Evolutionary conservation across 257 asterid genomes (phyloP), one percentile per base, ranked within the genome.

Genomic region (Anisodus acutangulus): DNA sequence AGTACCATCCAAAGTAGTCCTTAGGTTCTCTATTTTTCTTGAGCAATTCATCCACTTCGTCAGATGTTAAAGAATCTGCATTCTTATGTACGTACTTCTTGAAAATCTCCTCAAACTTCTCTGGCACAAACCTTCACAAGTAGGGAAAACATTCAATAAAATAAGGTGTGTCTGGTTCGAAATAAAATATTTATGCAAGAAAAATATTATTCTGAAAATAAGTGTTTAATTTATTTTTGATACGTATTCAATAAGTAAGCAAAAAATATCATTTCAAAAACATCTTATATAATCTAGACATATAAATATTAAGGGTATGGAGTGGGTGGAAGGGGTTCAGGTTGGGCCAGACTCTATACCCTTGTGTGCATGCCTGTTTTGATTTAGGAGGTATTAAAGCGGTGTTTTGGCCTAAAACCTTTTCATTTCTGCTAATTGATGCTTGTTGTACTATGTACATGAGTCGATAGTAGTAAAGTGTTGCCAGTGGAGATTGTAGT

Each of bases 41-140:
- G 70, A 80, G 83, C 54, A 80, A 37, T 80, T 80, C 83, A 19
- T 59, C 8, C 72, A 80, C 70, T 80, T 80, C 72, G 1, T 60
- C 72, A 59, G 54, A 59, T 37, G 83, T 80, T 39, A 80, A 80
- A 0, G 35, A 16, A 3, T 80, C 49, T 4, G 83, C 11, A 59
- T 80, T 39, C 1, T n/a, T n/a, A 17, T 57, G 69, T 80, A 72
- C 83, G 39, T 80, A 63, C 26, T 80, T 80, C 55, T 57, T 59
- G 72, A 80, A 80, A 35, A 80, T 80, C 4, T 80, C 83, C 70
- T 80, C 83, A 59, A 80, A 80, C 47, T 80, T 80, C 41, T 60
- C 67, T 41, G 83, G 83, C 7, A 80, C 83, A 59, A 80, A 80
- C 71, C 83, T 80, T 88, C 72, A 45, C 19, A 66, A 43, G 7